A percentile compares a stretch with the other conserved stretches of the same genome.
These are phyloP conservation scores for Rhodosporidiobolus sp. DNA, from an alignment of 768 basidiomycete genomes.

Conservation along the genomic window DNA sequence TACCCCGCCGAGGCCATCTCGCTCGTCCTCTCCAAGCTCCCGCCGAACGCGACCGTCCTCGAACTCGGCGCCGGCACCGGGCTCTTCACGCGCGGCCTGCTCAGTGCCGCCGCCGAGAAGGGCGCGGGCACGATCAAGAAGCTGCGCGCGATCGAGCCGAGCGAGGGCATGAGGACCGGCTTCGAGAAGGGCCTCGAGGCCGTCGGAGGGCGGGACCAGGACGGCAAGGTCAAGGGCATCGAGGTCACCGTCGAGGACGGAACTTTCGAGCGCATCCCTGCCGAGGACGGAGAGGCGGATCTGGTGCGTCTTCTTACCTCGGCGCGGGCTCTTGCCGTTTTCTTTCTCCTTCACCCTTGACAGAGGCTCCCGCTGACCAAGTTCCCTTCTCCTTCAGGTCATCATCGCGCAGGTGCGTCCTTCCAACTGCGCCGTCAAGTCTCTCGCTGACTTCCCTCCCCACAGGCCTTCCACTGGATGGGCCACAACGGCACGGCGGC, in stretches of 20 bases:
- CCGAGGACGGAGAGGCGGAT: conserved; percentile 69
- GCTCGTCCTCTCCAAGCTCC: conserved; percentile 59
- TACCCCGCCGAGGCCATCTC: conserved; percentile 67
- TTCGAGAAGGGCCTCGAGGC: conserved; percentile 56
- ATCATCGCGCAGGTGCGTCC: conserved; percentile 17
- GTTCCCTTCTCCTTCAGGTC: neutral
- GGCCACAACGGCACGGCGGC: conserved; percentile 74
- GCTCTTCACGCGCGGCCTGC: conserved; percentile 40
- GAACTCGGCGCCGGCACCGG: conserved; percentile 41
- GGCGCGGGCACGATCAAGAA: conserved; percentile 36
- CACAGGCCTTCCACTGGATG: conserved; percentile 85
- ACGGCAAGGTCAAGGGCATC: neutral
- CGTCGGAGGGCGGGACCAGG: neutral
- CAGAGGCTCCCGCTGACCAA: too few relatives aligned
- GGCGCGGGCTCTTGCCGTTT: neutral
- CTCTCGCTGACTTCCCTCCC: conserved; percentile 17
- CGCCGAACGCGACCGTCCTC: conserved; percentile 47
- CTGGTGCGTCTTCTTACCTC: conserved; percentile 68
- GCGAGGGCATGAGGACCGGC: conserved; percentile 73
- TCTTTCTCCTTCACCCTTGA: too few relatives aligned
- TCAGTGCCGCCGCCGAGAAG: conserved; percentile 54
- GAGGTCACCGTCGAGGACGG: conserved; percentile 61
- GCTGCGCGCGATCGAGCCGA: conserved; percentile 73
- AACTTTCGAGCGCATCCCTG: conserved; percentile 64
- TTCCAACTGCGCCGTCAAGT: conserved; percentile 4